phyloP scores from a whole-genome alignment of 139 green algal species.

The Coccomyxa sp. region DNA sequence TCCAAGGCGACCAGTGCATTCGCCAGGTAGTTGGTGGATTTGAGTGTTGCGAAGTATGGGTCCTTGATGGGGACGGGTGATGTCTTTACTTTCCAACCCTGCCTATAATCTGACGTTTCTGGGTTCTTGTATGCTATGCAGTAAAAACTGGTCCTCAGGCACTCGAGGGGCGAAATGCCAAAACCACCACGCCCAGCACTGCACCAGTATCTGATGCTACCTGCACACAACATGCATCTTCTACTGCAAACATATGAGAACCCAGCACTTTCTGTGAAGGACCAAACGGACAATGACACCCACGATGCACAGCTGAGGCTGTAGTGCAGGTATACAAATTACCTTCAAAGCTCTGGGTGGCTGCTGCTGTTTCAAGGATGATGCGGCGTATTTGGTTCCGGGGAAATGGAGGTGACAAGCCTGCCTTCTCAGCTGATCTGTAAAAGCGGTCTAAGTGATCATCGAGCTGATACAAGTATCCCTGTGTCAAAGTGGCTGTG shows the following conservation, averaged over 20 bases:
- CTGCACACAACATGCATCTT: slow-evolving; percentile 14
- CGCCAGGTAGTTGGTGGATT: slow-evolving; percentile 63
- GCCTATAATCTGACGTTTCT: not conserved
- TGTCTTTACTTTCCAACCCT: slow-evolving; percentile 46
- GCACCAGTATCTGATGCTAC: slow-evolving; percentile 64
- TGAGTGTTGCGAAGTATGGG: slow-evolving; percentile 44
- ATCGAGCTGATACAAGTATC: slow-evolving; percentile 76
- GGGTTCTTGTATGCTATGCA: slow-evolving; percentile 22
- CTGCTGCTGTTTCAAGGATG: slow-evolving; percentile 76
- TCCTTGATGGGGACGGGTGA: slow-evolving; percentile 42
- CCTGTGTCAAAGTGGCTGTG: slow-evolving; percentile 30
- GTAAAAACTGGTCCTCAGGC: slow-evolving; percentile 56
- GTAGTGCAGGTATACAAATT: slow-evolving; percentile 2
- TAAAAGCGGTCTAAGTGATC: slow-evolving; percentile 61
- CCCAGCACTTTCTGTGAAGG: not conserved
- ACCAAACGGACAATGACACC: slow-evolving; percentile 6
- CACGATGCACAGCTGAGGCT: not conserved
- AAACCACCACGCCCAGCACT: slow-evolving; percentile 64
- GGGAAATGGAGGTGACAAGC: slow-evolving; percentile 41
- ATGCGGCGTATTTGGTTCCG: slow-evolving; percentile 49
- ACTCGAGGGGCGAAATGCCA: slow-evolving; percentile 34
- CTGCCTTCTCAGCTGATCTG: slow-evolving; percentile 40
- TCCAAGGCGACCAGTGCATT: slow-evolving; percentile 52
- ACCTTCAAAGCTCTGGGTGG: slow-evolving; percentile 62
- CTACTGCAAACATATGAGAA: not conserved